Conservation (phyloP, 305 asterid genomes). For the Fraxinus ornus region DNA sequence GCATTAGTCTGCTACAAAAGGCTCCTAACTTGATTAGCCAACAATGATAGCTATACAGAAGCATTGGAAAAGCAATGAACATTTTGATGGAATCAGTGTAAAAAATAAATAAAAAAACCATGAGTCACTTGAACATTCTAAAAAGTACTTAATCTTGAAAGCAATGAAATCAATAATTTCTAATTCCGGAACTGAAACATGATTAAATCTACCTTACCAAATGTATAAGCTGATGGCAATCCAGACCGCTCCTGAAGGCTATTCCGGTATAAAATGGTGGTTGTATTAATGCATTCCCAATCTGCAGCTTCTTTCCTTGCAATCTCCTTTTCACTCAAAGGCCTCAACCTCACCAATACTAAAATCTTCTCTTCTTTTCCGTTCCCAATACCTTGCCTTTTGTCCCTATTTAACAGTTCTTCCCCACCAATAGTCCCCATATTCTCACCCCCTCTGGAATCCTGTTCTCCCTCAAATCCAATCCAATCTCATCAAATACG, state of each 20-base stretch:
- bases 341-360: constrained; percentile 90
- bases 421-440: constrained; percentile 84
- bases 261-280: constrained; percentile 80
- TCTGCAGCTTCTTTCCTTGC: constrained; percentile 67
- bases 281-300: constrained; percentile 93
- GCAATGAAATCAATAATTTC: constrained; percentile 8
- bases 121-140: constrained; percentile 9
- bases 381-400: constrained; percentile 53
- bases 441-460: constrained; percentile 11
- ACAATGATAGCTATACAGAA: not conserved
- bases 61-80: not conserved
- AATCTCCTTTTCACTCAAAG: constrained; percentile 84
- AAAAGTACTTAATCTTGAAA: not conserved
- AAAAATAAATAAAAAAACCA: not conserved
- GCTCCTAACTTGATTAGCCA: not conserved
- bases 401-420: constrained; percentile 69
- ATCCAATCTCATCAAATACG: constrained; percentile 19
- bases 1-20: not conserved
- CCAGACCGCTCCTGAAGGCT: constrained; percentile 93
- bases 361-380: constrained; percentile 77
- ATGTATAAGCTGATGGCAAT: constrained; percentile 75
- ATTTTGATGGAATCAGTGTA: not conserved
- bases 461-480: constrained; percentile 28
- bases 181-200: not conserved
- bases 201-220: constrained; percentile 53